Base-by-base conservation (phyloP, 371 early-diverging fungal genomes). In the Mucor sp. region DNA sequence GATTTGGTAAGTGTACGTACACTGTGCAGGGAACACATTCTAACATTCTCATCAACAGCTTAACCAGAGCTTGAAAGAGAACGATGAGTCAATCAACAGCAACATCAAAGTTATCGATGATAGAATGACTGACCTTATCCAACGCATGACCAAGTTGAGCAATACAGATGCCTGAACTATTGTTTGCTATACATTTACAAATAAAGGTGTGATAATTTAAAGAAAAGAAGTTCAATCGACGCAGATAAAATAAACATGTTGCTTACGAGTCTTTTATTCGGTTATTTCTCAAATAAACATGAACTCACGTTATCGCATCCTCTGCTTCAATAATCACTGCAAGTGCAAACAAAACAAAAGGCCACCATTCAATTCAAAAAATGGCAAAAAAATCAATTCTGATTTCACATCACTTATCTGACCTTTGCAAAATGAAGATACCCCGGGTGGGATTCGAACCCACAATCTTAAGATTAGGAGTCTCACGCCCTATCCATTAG, bases 81-180 rank as follows among this genome's bases (percentile, higher is more conserved):
- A 94, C 71, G 88, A 86, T 55, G 82, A 74, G 5, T 77, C 85
- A 3, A 83, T 92, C 21, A 80, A 84, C 58, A 82, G 72, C 56
- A 94, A 94, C 67, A 85, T 93, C 66, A 89, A 87, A 58, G 71
- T 87, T 25, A 81, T 94, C 50, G 91, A 92, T 62, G 71, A 66
- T 37, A 75, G 94, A 70, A 83, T 92, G 71, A 81, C 86, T 30
- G 88, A 85, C 9, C 71, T 94, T 43, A 80, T 89, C 25, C 84
- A 88, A 67, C 85, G 90, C 28, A 78, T 91, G 7, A 74, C 69
- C 33, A 75, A 75, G 14, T 63, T 75, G n/a, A 74, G 27, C 30
- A 43, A 43, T 43, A 19, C 27, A 21, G 66, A 32, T 57, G 19
- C 59, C 41, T 50, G 23, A 50, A 0, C 21, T 50, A 2, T 5